Base-by-base conservation (phyloP, 1,139 yeast genomes). In the Suzukiozyma palmioleophila region DNA sequence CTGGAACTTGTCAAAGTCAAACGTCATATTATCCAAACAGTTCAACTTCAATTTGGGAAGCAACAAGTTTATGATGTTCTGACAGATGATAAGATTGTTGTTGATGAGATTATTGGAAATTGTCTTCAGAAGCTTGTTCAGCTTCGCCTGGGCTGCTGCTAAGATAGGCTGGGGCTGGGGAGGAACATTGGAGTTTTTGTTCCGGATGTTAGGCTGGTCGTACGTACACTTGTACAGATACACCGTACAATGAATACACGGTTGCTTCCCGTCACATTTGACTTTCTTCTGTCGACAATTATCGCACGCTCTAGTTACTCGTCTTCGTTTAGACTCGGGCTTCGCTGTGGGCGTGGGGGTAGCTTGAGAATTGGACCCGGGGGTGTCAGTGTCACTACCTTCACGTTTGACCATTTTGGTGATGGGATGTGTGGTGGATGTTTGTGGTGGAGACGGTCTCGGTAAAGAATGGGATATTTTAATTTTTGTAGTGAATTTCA, bases 221-320 rank as follows among this genome's bases (percentile, higher is more conserved):
- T 83, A 79, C 15, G 79, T 71, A 58, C 92, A 84, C 43, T 73
- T 63, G 59, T 84, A 86, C 8, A 88, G 81, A 60, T 88, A 89
- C 2, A 88, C 96, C 0, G 96, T 85, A 56, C 96, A 87, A 57
- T 85, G 94, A 36, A 83, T 81, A 61, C 96, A 88, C 1, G 95
- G 95, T 51, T 81, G 81, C 54, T 80, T 79, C 12, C 96, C 96
- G 48, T 87, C 94, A 61, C 96, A 88, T 54, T 84, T 84, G 51
- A 87, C 90, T 60, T 88, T 88, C 57, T 85, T 82, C 58, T 78
- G 73, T 52, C 83, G 64, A 59, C 94, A 88, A 43, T 80, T 80
- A 52, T 84, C 92, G 59, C 96, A 88, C 2, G 96, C 96, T 39
- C 92, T 66, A 1, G 92, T 78, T 24, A 87, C 95, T 40, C 95